Evolutionary conservation across 768 basidiomycete genomes (phyloP), one percentile per base, ranked within the genome.

Genomic region (Hericium erinaceus): DNA sequence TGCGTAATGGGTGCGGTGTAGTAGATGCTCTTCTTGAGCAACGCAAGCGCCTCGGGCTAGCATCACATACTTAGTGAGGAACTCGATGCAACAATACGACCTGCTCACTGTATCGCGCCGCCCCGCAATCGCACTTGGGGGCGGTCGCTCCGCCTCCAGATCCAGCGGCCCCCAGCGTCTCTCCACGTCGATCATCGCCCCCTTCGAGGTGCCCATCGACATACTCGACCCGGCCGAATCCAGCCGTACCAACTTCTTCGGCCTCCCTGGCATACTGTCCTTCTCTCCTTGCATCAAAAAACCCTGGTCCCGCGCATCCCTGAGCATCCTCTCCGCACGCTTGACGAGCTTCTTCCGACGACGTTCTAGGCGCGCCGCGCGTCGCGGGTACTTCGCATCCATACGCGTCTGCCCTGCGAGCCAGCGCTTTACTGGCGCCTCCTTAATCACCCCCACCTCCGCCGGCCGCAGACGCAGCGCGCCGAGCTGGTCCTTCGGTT

Each of bases 401-500:
- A 86, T 87, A 38, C 75, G 64, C 20, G 76, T 72, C 67, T 85
- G 84, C 8, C 85, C 83, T 3, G 71, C 68, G 13, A 81, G 66
- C 78, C 88, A 93, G n/a, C 84, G 76, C 65, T 78, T 73, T 0
- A 81, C 81, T 0, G 86, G 84, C 0, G 73, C 80, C 68, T 91
- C 89, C 67, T 87, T 89, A 67, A 92, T 81, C 38, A 86, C 68
- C 0, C 88, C 89, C 40, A 91, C 77, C 58, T 87, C 74, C 12
- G 75, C 73, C 0, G 77, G 71, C 0, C 76, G 74, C 41, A 91
- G 66, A 10, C 74, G 67, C 44, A 91, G 71, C 0, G 77, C 81
- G 5, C 71, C 65, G 6, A 92, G 71, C 8, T 84, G 76, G 10
- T 74, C 73, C 46, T 70, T 68, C 0, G 80, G 73, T 62, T 92